Evolutionary conservation across 345 rosid species (phyloP).

Genomic region (Brassica rapa): DNA sequence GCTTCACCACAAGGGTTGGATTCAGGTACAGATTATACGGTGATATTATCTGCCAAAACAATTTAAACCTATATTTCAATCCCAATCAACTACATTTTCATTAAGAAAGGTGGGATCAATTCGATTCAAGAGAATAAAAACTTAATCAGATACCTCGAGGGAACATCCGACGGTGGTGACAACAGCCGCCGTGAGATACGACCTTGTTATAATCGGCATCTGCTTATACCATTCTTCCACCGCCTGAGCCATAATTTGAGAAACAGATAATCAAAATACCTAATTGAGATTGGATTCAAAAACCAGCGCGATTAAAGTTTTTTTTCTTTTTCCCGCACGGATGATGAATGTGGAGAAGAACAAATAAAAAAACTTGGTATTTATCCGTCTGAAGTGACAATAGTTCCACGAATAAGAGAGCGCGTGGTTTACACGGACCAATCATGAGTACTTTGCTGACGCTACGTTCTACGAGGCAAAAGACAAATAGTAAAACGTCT

Average conservation of each 20-base stretch:
- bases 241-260: conserved; percentile 75
- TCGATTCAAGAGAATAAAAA: background rate
- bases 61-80: too few relatives aligned
- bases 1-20: conserved; percentile 81
- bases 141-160: conserved; percentile 61
- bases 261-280: background rate
- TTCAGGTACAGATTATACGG: conserved; percentile 81
- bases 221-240: conserved; percentile 99
- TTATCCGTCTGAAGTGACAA: conserved; percentile 27
- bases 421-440: conserved; percentile 15
- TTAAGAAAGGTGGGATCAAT: background rate
- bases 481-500: too few relatives aligned
- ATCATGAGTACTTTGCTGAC: background rate
- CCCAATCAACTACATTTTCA: background rate
- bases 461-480: background rate
- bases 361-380: background rate
- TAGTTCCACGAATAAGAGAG: conserved; percentile 10
- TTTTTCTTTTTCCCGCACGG: background rate
- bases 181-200: conserved; percentile 93
- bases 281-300: background rate
- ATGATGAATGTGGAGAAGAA: background rate
- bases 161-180: conserved; percentile 98
- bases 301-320: conserved; percentile 1
- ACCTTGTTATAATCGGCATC: conserved; percentile 97
- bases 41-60: conserved; percentile 61